Conservation (phyloP, 768 basidiomycete genomes). For the Boletus vinaceobasis region DNA sequence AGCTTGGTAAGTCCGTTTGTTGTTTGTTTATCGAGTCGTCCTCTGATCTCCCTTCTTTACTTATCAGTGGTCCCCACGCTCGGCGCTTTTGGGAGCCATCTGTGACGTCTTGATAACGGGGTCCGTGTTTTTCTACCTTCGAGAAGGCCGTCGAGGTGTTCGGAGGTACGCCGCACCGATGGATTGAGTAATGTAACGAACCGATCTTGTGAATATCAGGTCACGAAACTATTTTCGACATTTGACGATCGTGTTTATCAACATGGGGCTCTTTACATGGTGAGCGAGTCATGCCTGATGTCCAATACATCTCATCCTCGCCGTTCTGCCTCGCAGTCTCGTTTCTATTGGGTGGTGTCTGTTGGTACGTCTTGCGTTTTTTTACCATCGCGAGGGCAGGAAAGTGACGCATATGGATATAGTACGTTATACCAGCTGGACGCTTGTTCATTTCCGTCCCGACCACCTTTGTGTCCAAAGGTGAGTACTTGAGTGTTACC, state of each 20-base stretch:
- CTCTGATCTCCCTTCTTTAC: not conserved
- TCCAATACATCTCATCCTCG: not conserved
- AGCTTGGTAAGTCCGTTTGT: not conserved
- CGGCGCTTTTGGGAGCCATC: conserved; percentile 26
- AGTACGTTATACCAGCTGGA: not conserved
- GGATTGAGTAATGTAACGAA: not conserved
- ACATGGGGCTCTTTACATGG: conserved; percentile 15
- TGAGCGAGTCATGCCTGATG: not conserved
- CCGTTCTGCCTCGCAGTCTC: not conserved
- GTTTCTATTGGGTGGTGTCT: conserved; percentile 9
- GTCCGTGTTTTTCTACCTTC: conserved; percentile 22
- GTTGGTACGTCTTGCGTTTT: not conserved
- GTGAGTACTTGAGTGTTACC: not conserved
- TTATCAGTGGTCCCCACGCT: conserved; percentile 14
- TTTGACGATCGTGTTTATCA: conserved; percentile 10
- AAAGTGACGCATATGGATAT: not conserved
- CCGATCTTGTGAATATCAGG: not conserved
- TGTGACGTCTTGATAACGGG: conserved; percentile 18
- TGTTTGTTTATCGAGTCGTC: not conserved
- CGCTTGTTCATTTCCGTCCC: not conserved
- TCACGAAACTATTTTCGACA: conserved; percentile 11
- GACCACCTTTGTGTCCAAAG: conserved; percentile 3
- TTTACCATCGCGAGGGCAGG: not conserved
- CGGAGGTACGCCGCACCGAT: not conserved
- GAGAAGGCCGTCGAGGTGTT: conserved; percentile 8